These are phyloP conservation scores for Sporothrix brasiliensis DNA, from an alignment of 2,329 filamentous ascomycete genomes.

Conservation along the genomic window DNA sequence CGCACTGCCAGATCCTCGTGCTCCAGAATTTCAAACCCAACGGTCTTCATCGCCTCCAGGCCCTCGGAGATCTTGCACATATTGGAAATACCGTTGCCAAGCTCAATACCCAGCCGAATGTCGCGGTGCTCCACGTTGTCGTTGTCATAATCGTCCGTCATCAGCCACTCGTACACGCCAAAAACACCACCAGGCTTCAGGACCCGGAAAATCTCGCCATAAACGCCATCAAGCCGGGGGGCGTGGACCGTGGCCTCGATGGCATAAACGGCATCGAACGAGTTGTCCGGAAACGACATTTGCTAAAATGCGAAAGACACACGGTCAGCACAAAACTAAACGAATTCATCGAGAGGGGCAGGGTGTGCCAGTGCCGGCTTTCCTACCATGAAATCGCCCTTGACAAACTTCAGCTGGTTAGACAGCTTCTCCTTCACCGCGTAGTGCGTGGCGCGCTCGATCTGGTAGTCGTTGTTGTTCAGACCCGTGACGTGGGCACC, in stretches of 20 bases:
- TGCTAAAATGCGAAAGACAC: slow-evolving; percentile 49
- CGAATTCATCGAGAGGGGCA: not conserved
- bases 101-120: slow-evolving; percentile 92
- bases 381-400: slow-evolving; percentile 90
- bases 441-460: slow-evolving; percentile 86
- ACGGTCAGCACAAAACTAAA: slow-evolving; percentile 5
- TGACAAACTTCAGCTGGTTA: slow-evolving; percentile 80
- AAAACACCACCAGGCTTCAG: slow-evolving; percentile 95
- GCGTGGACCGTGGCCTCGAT: slow-evolving; percentile 98
- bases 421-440: slow-evolving; percentile 78
- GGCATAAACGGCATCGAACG: slow-evolving; percentile 92
- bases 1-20: slow-evolving; percentile 85
- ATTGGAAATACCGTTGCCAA: slow-evolving; percentile 94
- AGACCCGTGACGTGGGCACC: slow-evolving; percentile 85
- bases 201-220: slow-evolving; percentile 91
- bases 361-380: slow-evolving; percentile 29
- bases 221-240: slow-evolving; percentile 85
- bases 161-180: slow-evolving; percentile 98
- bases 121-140: slow-evolving; percentile 81
- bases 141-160: slow-evolving; percentile 95
- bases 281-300: slow-evolving; percentile 92
- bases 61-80: slow-evolving; percentile 82
- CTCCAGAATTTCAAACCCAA: slow-evolving; percentile 81
- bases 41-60: slow-evolving; percentile 77
- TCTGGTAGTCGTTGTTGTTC: slow-evolving; percentile 99